Base-by-base conservation (phyloP, 768 basidiomycete species). In the Dendrothele bispora region DNA sequence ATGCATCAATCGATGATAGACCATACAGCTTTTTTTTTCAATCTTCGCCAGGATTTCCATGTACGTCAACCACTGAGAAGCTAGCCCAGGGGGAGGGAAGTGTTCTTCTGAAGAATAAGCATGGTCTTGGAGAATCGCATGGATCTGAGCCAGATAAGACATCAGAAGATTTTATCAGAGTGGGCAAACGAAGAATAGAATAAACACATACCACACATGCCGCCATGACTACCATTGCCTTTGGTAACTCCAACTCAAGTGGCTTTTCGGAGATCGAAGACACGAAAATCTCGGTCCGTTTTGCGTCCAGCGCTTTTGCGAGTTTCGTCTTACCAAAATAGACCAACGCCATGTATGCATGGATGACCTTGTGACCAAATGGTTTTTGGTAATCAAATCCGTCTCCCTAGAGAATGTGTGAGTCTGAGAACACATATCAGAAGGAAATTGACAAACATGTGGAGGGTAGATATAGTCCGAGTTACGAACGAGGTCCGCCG, bases 141-240 rank as follows among this genome's bases (percentile, higher is more conserved):
- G 43, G 14, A 44, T 35, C 43, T 44, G n/a, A n/a, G n/a, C n/a
- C n/a, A n/a, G n/a, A n/a, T n/a, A n/a, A n/a, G n/a, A n/a, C n/a
- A 22, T 3, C 11, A 24, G 3, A 28, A 28, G 29, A 14, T 26
- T 27, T 27, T 27, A 29, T n/a, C 10, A 10, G 30, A 32, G 10
- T 10, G 10, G 30, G 10, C 30, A 32, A 32, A 10, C 30, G 5
- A 28, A 4, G 26, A 8, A 8, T 11, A 12, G 18, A 28, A 17
- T 17, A 20, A 5, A 44, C 43, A 26, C 27, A n/a, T n/a, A 44
- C 30, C 12, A 44, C 30, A 44, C 43, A 34, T 3, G 18, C 43
- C 4, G 43, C 43, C 43, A 44, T 44, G 10, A 22, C 30, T 7
- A 44, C 5, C 43, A 44, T 44, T 5, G 18, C 43, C 30, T 21